These are phyloP conservation scores for Pythium folliculosum DNA, from an alignment of 352 stramenopile species.

Conservation along the genomic window DNA sequence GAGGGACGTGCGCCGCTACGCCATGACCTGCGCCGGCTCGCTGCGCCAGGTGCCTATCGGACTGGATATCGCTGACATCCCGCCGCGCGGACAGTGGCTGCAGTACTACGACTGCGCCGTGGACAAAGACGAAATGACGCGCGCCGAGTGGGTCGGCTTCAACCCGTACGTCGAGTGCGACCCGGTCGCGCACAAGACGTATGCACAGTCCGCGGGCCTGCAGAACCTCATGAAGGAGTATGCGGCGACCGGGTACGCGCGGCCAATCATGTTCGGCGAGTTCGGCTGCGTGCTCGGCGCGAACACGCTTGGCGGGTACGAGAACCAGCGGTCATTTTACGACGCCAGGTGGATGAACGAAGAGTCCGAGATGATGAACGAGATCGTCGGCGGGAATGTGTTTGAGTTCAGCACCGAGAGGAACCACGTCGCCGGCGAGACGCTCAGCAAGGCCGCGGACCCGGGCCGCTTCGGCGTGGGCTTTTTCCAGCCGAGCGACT, in stretches of 20 bases:
- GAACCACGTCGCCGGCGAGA: background rate
- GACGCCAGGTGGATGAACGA: conserved; percentile 53
- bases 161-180: conserved; percentile 64
- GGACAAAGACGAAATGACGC: conserved; percentile 37
- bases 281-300: conserved; percentile 49
- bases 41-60: conserved; percentile 66
- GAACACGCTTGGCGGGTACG: conserved; percentile 52
- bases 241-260: conserved; percentile 35
- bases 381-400: conserved; percentile 33
- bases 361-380: conserved; percentile 21
- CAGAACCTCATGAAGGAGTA: conserved; percentile 50
- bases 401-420: conserved; percentile 45
- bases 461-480: conserved; percentile 44
- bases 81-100: conserved; percentile 53
- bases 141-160: conserved; percentile 50
- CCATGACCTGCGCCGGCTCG: conserved; percentile 35
- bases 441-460: background rate
- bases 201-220: conserved; percentile 41
- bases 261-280: conserved; percentile 55
- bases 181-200: conserved; percentile 24
- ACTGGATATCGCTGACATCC: conserved; percentile 67
- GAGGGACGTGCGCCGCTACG: conserved; percentile 55
- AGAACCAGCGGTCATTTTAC: conserved; percentile 48
- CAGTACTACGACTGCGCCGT: conserved; percentile 67
- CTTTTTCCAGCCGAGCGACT: conserved; percentile 46